Base-by-base conservation (phyloP, 345 rosid species). In the Salix arbutifolia region DNA sequence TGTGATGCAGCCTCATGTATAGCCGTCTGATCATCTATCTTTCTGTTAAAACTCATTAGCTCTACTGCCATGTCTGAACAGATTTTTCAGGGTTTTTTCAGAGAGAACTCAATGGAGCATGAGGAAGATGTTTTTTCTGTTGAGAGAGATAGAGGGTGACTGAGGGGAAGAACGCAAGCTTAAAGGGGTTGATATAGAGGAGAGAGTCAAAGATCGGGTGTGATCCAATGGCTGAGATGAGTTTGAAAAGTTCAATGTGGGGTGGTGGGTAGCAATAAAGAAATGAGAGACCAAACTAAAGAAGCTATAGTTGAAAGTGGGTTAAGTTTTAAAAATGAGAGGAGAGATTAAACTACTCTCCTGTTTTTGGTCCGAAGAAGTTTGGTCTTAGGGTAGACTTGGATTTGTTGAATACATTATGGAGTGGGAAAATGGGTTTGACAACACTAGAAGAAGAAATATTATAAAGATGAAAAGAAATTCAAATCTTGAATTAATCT, bases 1-100 rank as follows among this genome's bases (percentile, higher is more conserved):
- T 93, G 98, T 0, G 94, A 73, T 46, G 98, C 94, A 48, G 98
- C 97, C 66, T 93, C 97, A 31, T 91, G 92, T 4, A 95, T 89
- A 16, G 98, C 94, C 80, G 66, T 85, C 84, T 85, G 88, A 79
- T 95, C 96, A 35, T 93, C 92, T 83, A 91, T 83, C 81, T 83
- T 88, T 0, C 92, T 77, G 48, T 14, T 46, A 4, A 87, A 92
- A 7, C 86, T 83, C 83, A 91, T 83, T 26, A 89, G 86, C 75
- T 94, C 91, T 28, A 90, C 90, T 64, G 93, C 90, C 97, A 93
- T 93, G 46, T 21, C 67, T 38, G 13, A 3, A 6, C 13, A 0
- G 30, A 1, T 46, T 10, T 42, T 11, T 42, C 14, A 2, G 46
- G 46, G 46, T 12, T 42, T 40, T 40, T 13, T 1, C 8, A 12